Evolutionary conservation across 2,329 filamentous ascomycete species (phyloP), one percentile per base, ranked within the genome.

Genomic region (Talaromyces verruculosus): DNA sequence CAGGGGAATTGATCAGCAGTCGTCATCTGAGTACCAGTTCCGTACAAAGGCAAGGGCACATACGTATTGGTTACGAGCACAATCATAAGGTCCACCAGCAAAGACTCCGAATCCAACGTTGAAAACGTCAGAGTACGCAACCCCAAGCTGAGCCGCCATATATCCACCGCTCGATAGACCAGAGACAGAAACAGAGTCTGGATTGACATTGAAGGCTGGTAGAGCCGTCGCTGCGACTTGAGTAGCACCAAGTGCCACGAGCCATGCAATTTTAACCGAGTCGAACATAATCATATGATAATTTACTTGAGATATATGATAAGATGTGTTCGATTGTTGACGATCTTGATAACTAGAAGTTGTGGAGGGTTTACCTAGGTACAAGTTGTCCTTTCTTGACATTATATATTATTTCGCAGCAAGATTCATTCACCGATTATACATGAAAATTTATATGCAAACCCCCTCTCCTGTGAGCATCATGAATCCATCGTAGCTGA

Each of bases 141-240:
- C 65, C 11, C 68, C 69, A 2, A 70, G 67, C 59, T 70, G 69
- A 7, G 62, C 68, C 1, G 69, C 57, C 55, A 70, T 67, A 57
- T 67, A 70, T 0, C 69, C 68, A 5, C 68, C 69, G 53, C 68
- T 69, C 10, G 68, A 69, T 6, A 69, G 61, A n/a, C 68, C 67
- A 3, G 69, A 70, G 39, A 70, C 65, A 0, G 69, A 70, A 28
- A 67, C 39, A 53, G 60, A 61, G 30, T 47, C 55, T 0, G 66
- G 61, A 49, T 69, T 65, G n/a, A 70, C 55, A 61, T 68, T 69
- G 39, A 68, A 69, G 19, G 61, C 57, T 17, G 65, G 37, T 3
- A 70, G 60, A 6, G 66, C 43, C 22, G 67, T 53, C 13, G 61
- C 47, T 28, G 64, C 28, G 22, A 37, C 47, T 19, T 47, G n/a